Percentiles rank a stretch among this genome's conserved stretches.
phyloP scores from a whole-genome alignment of 2,329 filamentous ascomycete species.

The Scopulariopsis brevicaulis region DNA sequence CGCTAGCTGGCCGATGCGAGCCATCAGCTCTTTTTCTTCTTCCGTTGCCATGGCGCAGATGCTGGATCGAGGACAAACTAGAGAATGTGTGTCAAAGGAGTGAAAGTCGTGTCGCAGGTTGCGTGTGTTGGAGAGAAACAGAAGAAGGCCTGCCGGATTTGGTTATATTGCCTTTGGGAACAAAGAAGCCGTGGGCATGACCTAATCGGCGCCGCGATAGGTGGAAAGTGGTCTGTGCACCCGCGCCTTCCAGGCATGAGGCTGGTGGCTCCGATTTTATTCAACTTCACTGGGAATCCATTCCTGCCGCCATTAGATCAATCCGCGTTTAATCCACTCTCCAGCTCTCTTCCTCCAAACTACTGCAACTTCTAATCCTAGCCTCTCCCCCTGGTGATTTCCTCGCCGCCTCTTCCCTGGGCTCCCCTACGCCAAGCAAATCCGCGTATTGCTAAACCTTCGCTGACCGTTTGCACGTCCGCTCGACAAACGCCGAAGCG shows the following conservation, averaged over 20 bases:
- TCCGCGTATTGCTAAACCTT: no score
- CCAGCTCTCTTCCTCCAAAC: neutral
- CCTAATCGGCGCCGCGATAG: neutral
- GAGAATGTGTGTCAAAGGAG: neutral
- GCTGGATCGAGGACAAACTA: neutral
- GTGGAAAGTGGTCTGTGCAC: neutral
- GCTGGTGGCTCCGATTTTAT: neutral
- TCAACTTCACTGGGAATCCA: no score
- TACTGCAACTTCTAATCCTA: neutral
- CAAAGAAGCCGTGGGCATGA: neutral
- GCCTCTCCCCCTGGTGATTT: neutral
- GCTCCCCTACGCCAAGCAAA: no score
- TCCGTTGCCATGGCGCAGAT: constrained; percentile 25
- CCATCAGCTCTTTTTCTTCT: constrained; percentile 41
- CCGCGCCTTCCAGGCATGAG: neutral
- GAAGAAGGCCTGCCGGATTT: neutral
- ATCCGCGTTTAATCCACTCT: no score
- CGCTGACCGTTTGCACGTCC: no score
- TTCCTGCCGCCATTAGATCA: no score
- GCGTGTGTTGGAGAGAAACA: neutral
- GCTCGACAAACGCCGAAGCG: neutral
- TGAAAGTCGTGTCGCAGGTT: neutral
- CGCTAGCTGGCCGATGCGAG: constrained; percentile 39
- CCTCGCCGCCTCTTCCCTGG: neutral
- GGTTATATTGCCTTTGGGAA: neutral